These are phyloP conservation scores for Eragrostis nindensis DNA, from an alignment of 176 grass and related monocot species.

Conservation along the genomic window DNA sequence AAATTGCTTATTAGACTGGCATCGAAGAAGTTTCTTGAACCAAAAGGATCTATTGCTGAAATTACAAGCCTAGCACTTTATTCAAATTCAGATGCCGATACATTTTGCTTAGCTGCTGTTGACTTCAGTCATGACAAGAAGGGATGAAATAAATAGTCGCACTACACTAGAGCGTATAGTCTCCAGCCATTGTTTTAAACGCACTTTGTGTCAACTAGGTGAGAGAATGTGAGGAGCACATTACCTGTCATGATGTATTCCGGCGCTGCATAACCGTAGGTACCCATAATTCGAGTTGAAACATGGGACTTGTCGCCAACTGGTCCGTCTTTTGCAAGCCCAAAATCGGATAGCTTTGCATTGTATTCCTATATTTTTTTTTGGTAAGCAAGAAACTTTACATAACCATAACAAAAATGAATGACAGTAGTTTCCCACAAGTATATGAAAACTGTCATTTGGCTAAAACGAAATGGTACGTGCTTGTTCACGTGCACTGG, in stretches of 20 bases:
- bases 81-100: background rate
- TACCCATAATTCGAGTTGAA: conserved; percentile 90
- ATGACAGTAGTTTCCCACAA: background rate
- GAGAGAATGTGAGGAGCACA: background rate
- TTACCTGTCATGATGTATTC: conserved; percentile 93
- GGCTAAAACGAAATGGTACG: background rate
- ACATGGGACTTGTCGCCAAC: conserved; percentile 84
- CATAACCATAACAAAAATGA: background rate
- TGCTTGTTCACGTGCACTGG: background rate
- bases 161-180: background rate
- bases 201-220: background rate
- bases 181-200: background rate
- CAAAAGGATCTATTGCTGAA: background rate
- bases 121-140: background rate
- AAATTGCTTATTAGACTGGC: background rate
- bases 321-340: conserved; percentile 88
- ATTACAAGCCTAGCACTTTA: background rate
- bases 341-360: conserved; percentile 88
- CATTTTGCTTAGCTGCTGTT: background rate
- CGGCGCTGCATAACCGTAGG: conserved; percentile 83
- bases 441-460: background rate
- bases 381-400: background rate
- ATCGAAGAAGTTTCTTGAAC: conserved; percentile 1
- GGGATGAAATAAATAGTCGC: background rate
- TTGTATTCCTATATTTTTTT: conserved; percentile 62